Base-by-base conservation (phyloP, 2,329 filamentous ascomycete genomes). In the Aspergillus niger region DNA sequence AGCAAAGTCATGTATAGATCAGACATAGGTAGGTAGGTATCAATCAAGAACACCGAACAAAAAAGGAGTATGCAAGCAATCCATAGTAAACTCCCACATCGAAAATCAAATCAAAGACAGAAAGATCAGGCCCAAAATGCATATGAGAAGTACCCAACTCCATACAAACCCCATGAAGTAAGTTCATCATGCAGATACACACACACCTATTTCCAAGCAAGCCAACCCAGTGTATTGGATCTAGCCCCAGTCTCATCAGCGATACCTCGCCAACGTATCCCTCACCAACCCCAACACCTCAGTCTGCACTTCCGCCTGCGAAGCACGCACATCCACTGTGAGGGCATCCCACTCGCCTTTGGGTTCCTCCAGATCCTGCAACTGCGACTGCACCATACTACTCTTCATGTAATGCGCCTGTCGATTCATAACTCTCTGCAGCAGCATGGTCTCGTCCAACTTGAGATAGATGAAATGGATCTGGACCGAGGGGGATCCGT, bases 321-420 rank as follows among this genome's bases (percentile, higher is more conserved):
- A 84, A 65, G 57, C 83, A 72, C 60, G 81, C 76, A 79, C 85
- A 72, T 92, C 89, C 60, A 94, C 81, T 57, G 81, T 86, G 63
- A 92, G 83, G 63, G 91, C 89, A 75, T 95, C 91, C 72, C 76
- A 81, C 64, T 84, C 80, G 72, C 92, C 90, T 58, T 91, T 86
- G 0, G 95, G 95, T 63, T 89, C 87, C 79, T 99, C 94, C n/a
- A 99, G 84, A 55, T 88, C 89, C 64, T 89, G 86, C 67, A 98
- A 90, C 75, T 99, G 95, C 78, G 92, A 96, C 70, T 90, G 88
- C 8, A 99, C 93, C 94, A 99, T 98, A 70, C 87, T 86, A 68
- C 91, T 90, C 70, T 95, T 94, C 93, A 99, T 97, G 78, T 95
- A 99, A 75, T 99, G 95, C 55, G 88, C 88, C 78, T 93, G 80